Evolutionary conservation across 768 basidiomycete species (phyloP).

Genomic region (Naganishia kalamii): DNA sequence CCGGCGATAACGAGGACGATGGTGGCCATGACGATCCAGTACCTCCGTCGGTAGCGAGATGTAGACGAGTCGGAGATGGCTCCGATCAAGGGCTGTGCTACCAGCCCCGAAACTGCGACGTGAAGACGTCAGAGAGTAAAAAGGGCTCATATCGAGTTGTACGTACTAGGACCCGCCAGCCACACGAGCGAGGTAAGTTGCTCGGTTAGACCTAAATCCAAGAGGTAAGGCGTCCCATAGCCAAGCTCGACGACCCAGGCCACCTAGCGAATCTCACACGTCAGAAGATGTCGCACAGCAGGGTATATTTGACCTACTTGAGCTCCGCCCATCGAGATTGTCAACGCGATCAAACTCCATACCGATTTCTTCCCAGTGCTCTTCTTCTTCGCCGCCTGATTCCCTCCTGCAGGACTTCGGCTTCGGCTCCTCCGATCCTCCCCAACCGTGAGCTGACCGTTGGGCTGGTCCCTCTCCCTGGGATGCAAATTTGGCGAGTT

Average conservation of each 20-base stretch:
- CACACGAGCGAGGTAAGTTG: conserved; percentile 89
- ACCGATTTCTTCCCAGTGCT: conserved; percentile 35
- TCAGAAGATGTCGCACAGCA: background rate
- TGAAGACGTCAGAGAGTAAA: background rate
- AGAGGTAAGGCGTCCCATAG: conserved; percentile 90
- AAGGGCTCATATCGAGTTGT: background rate
- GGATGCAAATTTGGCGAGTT: conserved; percentile 19
- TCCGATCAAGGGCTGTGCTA: conserved; percentile 96
- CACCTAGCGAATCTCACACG: background rate
- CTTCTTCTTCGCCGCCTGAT: conserved; percentile 24
- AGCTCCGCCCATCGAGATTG: conserved; percentile 82
- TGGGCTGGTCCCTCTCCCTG: conserved; percentile 19
- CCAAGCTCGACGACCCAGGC: conserved; percentile 49
- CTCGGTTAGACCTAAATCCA: conserved; percentile 72
- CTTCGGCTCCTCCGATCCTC: background rate
- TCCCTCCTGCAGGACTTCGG: conserved; percentile 16
- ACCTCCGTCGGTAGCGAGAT: conserved; percentile 78
- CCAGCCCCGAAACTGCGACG: conserved; percentile 65
- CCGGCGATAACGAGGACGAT: conserved; percentile 70
- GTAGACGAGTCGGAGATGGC: conserved; percentile 91
- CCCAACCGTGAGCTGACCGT: conserved; percentile 15
- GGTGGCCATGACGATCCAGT: conserved; percentile 89
- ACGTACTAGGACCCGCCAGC: conserved; percentile 63
- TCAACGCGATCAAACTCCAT: conserved; percentile 45
- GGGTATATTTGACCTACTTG: conserved; percentile 32